Evolutionary conservation across 768 basidiomycete genomes (phyloP).

Genomic region (Boletus sensibilis): DNA sequence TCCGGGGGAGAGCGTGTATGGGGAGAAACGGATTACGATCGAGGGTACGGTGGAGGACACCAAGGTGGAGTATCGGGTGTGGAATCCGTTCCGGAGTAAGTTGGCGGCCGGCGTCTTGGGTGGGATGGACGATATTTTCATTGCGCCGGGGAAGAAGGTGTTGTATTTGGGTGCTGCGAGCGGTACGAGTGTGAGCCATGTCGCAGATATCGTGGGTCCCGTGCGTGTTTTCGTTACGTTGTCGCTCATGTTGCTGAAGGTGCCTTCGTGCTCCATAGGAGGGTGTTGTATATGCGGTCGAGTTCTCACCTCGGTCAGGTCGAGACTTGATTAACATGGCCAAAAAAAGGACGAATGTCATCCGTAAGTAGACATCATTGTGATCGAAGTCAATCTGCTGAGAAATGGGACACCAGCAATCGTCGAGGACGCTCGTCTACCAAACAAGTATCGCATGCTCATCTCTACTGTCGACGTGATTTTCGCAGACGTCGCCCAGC

Average conservation of each 20-base stretch:
- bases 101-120: slow-evolving; percentile 95
- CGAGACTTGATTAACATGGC: slow-evolving; percentile 99
- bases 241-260: slow-evolving; percentile 4
- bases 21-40: slow-evolving; percentile 94
- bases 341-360: slow-evolving; percentile 98
- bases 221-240: slow-evolving; percentile 43
- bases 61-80: slow-evolving; percentile 96
- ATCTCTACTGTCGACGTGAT: slow-evolving; percentile 94
- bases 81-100: slow-evolving; percentile 99
- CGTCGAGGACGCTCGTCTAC: slow-evolving; percentile 94
- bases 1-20: slow-evolving; percentile 97
- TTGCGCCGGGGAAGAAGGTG: slow-evolving; percentile 92
- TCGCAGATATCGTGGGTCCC: slow-evolving; percentile 97
- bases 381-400: background rate
- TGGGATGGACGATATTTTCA: slow-evolving; percentile 91
- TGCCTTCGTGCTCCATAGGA: slow-evolving; percentile 50
- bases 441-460: slow-evolving; percentile 97
- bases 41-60: slow-evolving; percentile 72
- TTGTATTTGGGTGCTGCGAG: slow-evolving; percentile 97
- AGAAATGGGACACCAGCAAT: slow-evolving; percentile 57
- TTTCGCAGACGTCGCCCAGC: slow-evolving; percentile 98
- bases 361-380: slow-evolving; percentile 59
- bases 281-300: slow-evolving; percentile 96
- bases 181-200: slow-evolving; percentile 97
- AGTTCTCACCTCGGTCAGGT: slow-evolving; percentile 95